Evolutionary conservation across 2,329 filamentous ascomycete genomes (phyloP).

Genomic region (Trichoderma sp.): DNA sequence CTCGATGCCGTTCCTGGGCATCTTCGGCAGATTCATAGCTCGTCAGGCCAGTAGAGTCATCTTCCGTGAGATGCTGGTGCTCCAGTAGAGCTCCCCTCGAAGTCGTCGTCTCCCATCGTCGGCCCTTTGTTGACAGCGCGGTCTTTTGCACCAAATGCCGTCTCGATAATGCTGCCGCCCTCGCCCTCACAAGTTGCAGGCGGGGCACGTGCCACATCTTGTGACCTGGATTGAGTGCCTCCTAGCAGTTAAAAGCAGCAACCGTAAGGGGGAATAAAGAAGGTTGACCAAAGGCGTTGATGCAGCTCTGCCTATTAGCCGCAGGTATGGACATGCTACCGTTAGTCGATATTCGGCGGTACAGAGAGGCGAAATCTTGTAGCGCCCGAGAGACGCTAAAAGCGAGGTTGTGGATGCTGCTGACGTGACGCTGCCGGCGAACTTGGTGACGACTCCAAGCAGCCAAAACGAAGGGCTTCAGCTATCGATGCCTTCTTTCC

Average conservation of each 20-base stretch:
- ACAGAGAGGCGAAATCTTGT: not conserved
- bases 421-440: constrained; percentile 13
- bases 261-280: not conserved
- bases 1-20: constrained; percentile 39
- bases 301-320: not conserved
- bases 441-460: not conserved
- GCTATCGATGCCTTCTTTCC: not conserved
- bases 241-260: not conserved
- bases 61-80: constrained; percentile 35
- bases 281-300: not conserved
- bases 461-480: not conserved
- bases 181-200: not conserved
- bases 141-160: not conserved
- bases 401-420: constrained; percentile 11
- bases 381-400: constrained; percentile 3
- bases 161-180: not conserved
- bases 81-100: constrained; percentile 26
- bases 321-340: not conserved
- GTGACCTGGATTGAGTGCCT: constrained; percentile 7
- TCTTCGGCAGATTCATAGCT: constrained; percentile 36
- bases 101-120: not conserved
- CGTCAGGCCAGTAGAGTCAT: constrained; percentile 29
- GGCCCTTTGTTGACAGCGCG: not conserved
- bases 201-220: constrained; percentile 20
- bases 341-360: not conserved